Evolutionary conservation across 345 rosid genomes (phyloP).

Genomic region (Populus alba): DNA sequence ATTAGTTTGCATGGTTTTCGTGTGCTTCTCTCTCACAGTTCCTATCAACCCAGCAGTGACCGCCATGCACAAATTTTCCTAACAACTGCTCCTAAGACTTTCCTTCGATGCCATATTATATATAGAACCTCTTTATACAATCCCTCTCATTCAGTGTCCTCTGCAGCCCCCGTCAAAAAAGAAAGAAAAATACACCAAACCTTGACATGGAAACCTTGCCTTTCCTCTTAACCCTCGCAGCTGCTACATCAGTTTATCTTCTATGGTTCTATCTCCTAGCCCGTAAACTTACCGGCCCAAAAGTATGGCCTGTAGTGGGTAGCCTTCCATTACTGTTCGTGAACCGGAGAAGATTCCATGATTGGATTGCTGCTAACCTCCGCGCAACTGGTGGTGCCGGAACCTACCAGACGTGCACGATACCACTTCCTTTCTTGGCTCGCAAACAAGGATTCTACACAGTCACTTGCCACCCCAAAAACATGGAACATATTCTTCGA

Average conservation of each 20-base stretch:
- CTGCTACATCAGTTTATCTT: slow-evolving; percentile 47
- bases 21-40: slow-evolving; percentile 21
- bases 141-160: neutral
- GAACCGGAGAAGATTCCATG: slow-evolving; percentile 62
- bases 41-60: slow-evolving; percentile 47
- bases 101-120: slow-evolving; percentile 33
- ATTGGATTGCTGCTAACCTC: slow-evolving; percentile 79
- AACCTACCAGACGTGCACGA: slow-evolving; percentile 78
- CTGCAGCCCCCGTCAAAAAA: neutral
- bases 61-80: slow-evolving; percentile 33
- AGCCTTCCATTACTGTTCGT: slow-evolving; percentile 60
- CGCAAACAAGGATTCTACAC: slow-evolving; percentile 71
- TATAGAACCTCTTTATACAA: slow-evolving; percentile 1
- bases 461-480: slow-evolving; percentile 84
- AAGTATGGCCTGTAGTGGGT: slow-evolving; percentile 66
- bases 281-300: slow-evolving; percentile 65
- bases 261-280: slow-evolving; percentile 72
- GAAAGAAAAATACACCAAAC: neutral
- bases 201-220: slow-evolving; percentile 48
- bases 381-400: slow-evolving; percentile 55
- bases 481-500: slow-evolving; percentile 77
- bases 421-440: slow-evolving; percentile 71
- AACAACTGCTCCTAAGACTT: slow-evolving; percentile 69
- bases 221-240: slow-evolving; percentile 24
- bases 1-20: slow-evolving; percentile 28